Percentiles rank a stretch among this genome's conserved stretches.
phyloP scores from a whole-genome alignment of 805 yeast genomes.

The Monosporozyma solicola region DNA sequence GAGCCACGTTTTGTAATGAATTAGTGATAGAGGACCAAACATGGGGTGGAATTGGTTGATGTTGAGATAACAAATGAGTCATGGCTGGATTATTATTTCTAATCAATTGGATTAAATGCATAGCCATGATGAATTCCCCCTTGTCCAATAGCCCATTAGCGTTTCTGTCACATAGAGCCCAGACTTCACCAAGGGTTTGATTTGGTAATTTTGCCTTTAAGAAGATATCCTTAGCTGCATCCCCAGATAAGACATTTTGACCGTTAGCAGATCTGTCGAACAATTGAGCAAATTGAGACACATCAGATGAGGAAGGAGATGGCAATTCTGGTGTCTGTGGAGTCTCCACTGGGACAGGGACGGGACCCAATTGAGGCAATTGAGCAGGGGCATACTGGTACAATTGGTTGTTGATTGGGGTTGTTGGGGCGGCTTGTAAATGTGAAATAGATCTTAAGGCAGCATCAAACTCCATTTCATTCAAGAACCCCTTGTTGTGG shows the following conservation, averaged over 20 bases:
- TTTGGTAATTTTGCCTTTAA: slow-evolving; percentile 82
- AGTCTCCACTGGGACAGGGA: slow-evolving; percentile 41
- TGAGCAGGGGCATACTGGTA: slow-evolving; percentile 21
- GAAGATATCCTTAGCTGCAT: slow-evolving; percentile 77
- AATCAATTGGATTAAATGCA: slow-evolving; percentile 75
- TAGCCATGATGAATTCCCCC: slow-evolving; percentile 79
- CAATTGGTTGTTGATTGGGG: slow-evolving; percentile 40
- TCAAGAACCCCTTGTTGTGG: slow-evolving; percentile 77
- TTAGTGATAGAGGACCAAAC: neutral
- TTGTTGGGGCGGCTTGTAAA: slow-evolving; percentile 54
- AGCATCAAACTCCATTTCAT: slow-evolving; percentile 67
- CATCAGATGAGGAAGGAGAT: slow-evolving; percentile 47
- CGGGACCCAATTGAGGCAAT: slow-evolving; percentile 42
- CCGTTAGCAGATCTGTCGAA: slow-evolving; percentile 51
- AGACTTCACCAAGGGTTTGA: slow-evolving; percentile 68
- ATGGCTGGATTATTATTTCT: slow-evolving; percentile 49
- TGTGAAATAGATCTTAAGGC: slow-evolving; percentile 88
- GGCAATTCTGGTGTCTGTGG: slow-evolving; percentile 33
- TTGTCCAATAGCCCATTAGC: slow-evolving; percentile 64
- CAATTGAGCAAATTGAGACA: slow-evolving; percentile 55
- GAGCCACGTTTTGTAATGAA: neutral
- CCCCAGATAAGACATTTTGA: slow-evolving; percentile 57
- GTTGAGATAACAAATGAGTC: slow-evolving; percentile 28
- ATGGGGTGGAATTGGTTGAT: neutral
- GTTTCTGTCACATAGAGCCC: slow-evolving; percentile 78